Evolutionary conservation across 1,139 yeast genomes (phyloP), one percentile per base, ranked within the genome.

Genomic region (Sugiyamaella castrensis): DNA sequence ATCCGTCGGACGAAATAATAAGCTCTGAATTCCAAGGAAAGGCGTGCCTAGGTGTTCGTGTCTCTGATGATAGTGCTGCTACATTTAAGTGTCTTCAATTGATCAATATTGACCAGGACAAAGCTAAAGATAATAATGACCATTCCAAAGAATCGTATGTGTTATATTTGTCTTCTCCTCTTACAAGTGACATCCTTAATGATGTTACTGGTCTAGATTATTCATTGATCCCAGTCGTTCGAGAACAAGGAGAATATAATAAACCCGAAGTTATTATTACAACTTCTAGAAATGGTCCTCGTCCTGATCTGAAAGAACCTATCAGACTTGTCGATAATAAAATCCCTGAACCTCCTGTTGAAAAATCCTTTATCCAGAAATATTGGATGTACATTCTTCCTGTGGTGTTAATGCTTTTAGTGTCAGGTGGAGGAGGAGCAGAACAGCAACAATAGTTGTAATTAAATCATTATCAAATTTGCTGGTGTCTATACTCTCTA

Each of bases 381-480:
- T 69, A 70, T 56, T 70, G 73, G 71, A 57, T 65, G 48, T 68
- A 65, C 48, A 47, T 69, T 40, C 58, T 68, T 3, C 72, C 72
- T 1, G 47, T 60, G 11, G 55, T 59, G 5, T 43, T 68, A 9
- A 51, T 69, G 52, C 32, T 68, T 40, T 27, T 66, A 51, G 40
- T 63, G 1, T 48, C 59, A 15, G 65, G 66, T n/a, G 63, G 63
- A 30, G 44, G 44, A 13, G 46, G 46, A 8, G 3, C 24, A 19
- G 42, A 27, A 19, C 37, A 43, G 24, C 42, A 43, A 26, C 13
- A 36, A 27, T 31, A 4, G 34, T 31, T 31, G 5, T 31, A n/a
- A 3, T 31, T 19, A 19, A n/a, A n/a, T n/a, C n/a, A n/a, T n/a
- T n/a, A n/a, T n/a, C n/a, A n/a, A n/a, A n/a, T n/a, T n/a, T n/a